Evolutionary conservation across 1,284 basidiomycete genomes (phyloP).

Genomic region (Sporisorium sorghi): DNA sequence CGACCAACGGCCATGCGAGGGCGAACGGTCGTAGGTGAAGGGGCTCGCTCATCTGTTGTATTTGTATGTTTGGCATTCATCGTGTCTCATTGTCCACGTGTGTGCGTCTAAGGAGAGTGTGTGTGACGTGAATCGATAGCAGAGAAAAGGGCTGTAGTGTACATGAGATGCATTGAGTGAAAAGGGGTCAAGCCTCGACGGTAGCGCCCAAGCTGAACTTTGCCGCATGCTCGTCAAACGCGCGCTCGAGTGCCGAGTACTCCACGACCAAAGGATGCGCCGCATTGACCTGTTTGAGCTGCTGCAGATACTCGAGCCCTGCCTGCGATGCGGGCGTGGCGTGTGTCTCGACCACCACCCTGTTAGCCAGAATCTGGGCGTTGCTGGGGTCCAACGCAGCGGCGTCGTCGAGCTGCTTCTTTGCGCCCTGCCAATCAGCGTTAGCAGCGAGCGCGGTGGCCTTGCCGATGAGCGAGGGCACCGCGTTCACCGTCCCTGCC

Average conservation of each 20-base stretch:
- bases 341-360: conserved; percentile 35
- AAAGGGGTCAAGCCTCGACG: conserved; percentile 10
- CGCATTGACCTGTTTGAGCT: conserved; percentile 27
- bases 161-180: background rate
- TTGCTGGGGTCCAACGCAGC: conserved; percentile 37
- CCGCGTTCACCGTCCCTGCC: conserved; percentile 42
- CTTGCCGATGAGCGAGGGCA: conserved; percentile 58
- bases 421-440: conserved; percentile 40
- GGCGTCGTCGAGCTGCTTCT: conserved; percentile 54
- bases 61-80: conserved; percentile 24
- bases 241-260: conserved; percentile 21
- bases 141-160: background rate
- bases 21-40: conserved; percentile 26
- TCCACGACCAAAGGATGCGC: conserved; percentile 31
- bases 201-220: conserved; percentile 27
- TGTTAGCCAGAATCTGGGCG: conserved; percentile 49
- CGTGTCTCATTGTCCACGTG: background rate
- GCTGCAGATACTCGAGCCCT: conserved; percentile 10
- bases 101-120: background rate
- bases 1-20: conserved; percentile 19
- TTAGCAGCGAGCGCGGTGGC: conserved; percentile 60
- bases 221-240: conserved; percentile 28
- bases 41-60: conserved; percentile 11
- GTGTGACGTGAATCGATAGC: background rate
- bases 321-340: background rate